These are phyloP conservation scores for Mortierella sp. DNA, from an alignment of 371 early-diverging fungal genomes.

Conservation along the genomic window DNA sequence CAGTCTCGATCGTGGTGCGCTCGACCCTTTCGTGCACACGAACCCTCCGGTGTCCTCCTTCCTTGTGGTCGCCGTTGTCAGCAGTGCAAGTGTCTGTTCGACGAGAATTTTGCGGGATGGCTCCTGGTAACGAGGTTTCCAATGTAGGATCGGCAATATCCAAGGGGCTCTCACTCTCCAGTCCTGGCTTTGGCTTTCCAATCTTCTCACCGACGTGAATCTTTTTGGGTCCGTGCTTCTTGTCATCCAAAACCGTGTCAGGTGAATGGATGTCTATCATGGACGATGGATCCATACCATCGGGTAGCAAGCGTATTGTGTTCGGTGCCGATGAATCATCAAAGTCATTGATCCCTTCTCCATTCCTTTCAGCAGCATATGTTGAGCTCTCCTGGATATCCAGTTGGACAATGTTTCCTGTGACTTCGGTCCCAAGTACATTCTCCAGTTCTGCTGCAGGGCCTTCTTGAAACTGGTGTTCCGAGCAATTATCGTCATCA, in stretches of 20 bases:
- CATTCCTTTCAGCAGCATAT: constrained; percentile 20
- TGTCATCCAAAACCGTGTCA: not conserved
- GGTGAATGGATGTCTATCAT: not conserved
- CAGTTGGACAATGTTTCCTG: constrained; percentile 29
- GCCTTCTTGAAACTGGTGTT: constrained; percentile 36
- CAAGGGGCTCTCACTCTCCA: constrained; percentile 3
- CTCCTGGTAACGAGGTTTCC: not conserved
- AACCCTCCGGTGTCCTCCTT: constrained; percentile 13
- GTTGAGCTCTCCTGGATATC: constrained; percentile 47
- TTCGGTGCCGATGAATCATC: constrained; percentile 15
- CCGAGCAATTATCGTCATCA: constrained; percentile 41
- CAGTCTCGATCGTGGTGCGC: constrained; percentile 19
- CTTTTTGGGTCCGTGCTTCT: constrained; percentile 7
- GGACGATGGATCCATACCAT: not conserved
- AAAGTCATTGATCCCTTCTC: constrained; percentile 36
- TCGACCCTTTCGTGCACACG: constrained; percentile 26
- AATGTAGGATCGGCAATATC: not conserved
- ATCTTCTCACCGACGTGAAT: not conserved
- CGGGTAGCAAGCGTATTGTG: constrained; percentile 4
- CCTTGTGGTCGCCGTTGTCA: not conserved
- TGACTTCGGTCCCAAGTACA: constrained; percentile 10
- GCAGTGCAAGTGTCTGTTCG: not conserved
- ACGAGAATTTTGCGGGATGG: not conserved
- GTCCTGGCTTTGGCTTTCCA: constrained; percentile 2
- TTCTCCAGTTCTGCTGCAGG: constrained; percentile 41